phyloP scores from a whole-genome alignment of 129 eudicot species.

The Rutidosis leptorrhynchoides region DNA sequence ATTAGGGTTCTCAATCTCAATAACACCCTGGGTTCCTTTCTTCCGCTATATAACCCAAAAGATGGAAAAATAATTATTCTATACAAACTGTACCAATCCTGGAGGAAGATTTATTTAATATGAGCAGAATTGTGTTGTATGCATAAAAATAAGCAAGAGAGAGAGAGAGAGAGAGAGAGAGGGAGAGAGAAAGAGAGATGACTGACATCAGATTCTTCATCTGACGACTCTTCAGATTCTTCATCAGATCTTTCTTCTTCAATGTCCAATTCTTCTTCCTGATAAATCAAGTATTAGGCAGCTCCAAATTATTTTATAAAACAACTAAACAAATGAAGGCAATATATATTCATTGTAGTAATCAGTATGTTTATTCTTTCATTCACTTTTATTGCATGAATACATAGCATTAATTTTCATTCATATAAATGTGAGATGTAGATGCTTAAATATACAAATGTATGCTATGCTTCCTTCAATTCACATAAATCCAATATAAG shows the following conservation, averaged over 20 bases:
- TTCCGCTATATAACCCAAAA: conserved; percentile 41
- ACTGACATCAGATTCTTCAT: conserved; percentile 73
- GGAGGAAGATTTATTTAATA: neutral
- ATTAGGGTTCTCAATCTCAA: conserved; percentile 86
- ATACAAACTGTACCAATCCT: neutral
- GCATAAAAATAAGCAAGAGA: neutral
- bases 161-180: too few relatives aligned
- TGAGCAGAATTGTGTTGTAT: neutral
- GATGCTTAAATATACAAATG: too few relatives aligned
- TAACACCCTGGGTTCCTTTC: conserved; percentile 86
- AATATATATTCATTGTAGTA: neutral
- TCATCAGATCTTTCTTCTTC: conserved; percentile 63
- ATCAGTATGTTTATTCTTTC: neutral
- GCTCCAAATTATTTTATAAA: neutral
- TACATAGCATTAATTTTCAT: neutral
- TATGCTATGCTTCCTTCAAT: neutral
- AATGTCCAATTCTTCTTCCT: conserved; percentile 73
- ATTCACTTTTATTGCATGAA: neutral
- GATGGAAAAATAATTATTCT: neutral
- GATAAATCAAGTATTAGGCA: conserved; percentile 21
- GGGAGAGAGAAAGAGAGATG: neutral
- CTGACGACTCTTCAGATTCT: conserved; percentile 68
- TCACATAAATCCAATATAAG: neutral
- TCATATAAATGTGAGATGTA: neutral
- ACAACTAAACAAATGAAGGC: neutral